Conservation (phyloP, 2,329 filamentous ascomycete genomes). For the Sarocladium brachiariae region DNA sequence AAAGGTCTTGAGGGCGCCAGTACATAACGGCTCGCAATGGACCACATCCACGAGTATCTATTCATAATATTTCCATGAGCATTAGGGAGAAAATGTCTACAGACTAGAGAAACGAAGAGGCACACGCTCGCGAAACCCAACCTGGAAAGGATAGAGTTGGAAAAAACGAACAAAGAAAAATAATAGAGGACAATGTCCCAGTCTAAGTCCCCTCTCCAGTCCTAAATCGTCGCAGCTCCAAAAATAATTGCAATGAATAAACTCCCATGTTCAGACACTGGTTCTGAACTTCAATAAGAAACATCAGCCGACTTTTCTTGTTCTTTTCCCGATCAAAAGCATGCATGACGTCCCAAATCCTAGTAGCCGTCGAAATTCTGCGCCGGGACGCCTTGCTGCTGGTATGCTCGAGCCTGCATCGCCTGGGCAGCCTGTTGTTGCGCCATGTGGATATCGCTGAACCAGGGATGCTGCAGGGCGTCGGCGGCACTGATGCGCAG, state of each 20-base stretch:
- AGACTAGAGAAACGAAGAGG: no score
- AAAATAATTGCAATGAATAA: not conserved
- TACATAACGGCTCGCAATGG: not conserved
- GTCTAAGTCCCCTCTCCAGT: slow-evolving; percentile 6
- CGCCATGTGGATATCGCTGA: slow-evolving; percentile 62
- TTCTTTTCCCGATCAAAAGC: no score
- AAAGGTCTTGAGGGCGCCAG: no score
- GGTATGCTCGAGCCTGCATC: slow-evolving; percentile 26
- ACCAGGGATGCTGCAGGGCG: slow-evolving; percentile 88
- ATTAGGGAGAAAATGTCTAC: not conserved
- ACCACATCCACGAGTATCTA: no score
- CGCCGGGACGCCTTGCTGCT: slow-evolving; percentile 29
- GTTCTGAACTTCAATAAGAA: not conserved
- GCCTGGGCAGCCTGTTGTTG: slow-evolving; percentile 30
- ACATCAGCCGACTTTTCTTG: not conserved
- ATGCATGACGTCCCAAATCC: no score
- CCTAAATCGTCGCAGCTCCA: not conserved
- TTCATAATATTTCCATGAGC: not conserved
- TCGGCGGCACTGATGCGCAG: slow-evolving; percentile 82
- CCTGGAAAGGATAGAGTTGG: not conserved
- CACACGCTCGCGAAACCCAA: no score
- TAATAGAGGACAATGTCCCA: not conserved
- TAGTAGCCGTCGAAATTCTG: slow-evolving; percentile 32
- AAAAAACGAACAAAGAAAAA: slow-evolving; percentile 3
- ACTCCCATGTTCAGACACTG: not conserved